Base-by-base conservation (phyloP, 2,329 filamentous ascomycete species). In the Alternaria postmessia region DNA sequence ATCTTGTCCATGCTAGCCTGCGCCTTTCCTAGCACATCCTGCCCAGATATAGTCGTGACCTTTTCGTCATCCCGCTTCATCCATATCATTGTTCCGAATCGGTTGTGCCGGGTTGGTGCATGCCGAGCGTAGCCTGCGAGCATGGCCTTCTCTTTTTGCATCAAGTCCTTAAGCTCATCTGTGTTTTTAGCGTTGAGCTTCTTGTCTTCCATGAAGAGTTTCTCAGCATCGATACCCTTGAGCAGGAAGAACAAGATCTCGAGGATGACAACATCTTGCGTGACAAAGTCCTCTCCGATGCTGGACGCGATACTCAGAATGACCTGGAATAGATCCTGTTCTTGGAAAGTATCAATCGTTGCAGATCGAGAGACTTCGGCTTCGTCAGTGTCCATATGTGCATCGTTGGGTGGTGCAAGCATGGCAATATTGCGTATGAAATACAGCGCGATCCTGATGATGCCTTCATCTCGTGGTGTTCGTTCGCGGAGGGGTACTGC, bases 1-100 rank as follows among this genome's bases (percentile, higher is more conserved):
- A 99, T 93, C 76, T 97, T 96, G 51, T 91, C 85, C 66, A 97
- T 86, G 7, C 91, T 90, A 39, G 87, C 86, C 8, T 91, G 85
- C 7, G 88, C 86, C 70, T 93, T 89, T 3, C 88, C 86, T 44
- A 99, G 86, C 5, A 91, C 91, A 69, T 93, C 90, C 75, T 98
- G 94, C 1, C 95, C 95, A 0, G 93, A 94, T 2, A 99, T 86
- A 0, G 94, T 93, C 0, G 92, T 91, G 70, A 95, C 87, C 72
- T 94, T 94, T 51, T 91, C 89, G 68, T 94, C 91, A 49, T 93
- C 91, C 57, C 94, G 85, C 80, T 96, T 93, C 38, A 99, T 88
- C 94, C 94, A 98, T 34, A 97, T 89, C 92, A 98, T 98, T 11
- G 94, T 96, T 3, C 95, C 95, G 72, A 98, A 99, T 34, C 95